phyloP scores from a whole-genome alignment of 78 protist species.

The Ministeria vibrans region DNA sequence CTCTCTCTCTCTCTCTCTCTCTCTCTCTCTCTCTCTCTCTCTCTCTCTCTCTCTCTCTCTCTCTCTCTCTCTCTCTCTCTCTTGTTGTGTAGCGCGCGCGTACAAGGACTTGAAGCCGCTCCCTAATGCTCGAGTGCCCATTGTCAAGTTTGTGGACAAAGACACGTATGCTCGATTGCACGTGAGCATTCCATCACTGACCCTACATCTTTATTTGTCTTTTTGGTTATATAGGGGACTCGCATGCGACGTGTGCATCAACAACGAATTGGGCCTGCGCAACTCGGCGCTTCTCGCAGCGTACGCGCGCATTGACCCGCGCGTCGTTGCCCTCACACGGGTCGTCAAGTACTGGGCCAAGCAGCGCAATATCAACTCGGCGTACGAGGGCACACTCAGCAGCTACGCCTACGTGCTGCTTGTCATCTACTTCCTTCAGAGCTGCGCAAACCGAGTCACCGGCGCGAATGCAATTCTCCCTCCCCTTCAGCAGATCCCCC shows the following conservation, averaged over 20 bases:
- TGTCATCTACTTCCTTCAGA: slow-evolving; percentile 25
- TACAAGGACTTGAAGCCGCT: slow-evolving; percentile 36
- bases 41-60: background rate
- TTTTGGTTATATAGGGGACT: background rate
- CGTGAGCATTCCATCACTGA: background rate
- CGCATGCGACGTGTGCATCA: slow-evolving; percentile 29
- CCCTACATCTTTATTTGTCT: background rate
- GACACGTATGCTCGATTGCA: background rate
- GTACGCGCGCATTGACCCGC: slow-evolving; percentile 16
- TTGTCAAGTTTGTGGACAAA: slow-evolving; percentile 30
- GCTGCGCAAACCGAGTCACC: too few relatives aligned
- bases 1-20: slow-evolving; percentile 18
- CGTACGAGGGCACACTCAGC: slow-evolving; percentile 43
- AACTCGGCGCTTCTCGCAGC: slow-evolving; percentile 27
- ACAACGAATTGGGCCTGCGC: slow-evolving; percentile 25
- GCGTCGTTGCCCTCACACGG: slow-evolving; percentile 10
- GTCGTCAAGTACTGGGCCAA: slow-evolving; percentile 50
- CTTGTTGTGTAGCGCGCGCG: background rate
- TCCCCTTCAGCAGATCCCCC: slow-evolving; percentile 12
- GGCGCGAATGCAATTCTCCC: slow-evolving; percentile 28
- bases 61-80: background rate
- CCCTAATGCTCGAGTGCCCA: slow-evolving; percentile 38
- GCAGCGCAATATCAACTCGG: slow-evolving; percentile 39
- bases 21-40: slow-evolving; percentile 2
- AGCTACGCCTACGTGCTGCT: slow-evolving; percentile 35